These are phyloP conservation scores for Aspergillus thermomutatus DNA, from an alignment of 2,329 filamentous ascomycete genomes.

Conservation along the genomic window DNA sequence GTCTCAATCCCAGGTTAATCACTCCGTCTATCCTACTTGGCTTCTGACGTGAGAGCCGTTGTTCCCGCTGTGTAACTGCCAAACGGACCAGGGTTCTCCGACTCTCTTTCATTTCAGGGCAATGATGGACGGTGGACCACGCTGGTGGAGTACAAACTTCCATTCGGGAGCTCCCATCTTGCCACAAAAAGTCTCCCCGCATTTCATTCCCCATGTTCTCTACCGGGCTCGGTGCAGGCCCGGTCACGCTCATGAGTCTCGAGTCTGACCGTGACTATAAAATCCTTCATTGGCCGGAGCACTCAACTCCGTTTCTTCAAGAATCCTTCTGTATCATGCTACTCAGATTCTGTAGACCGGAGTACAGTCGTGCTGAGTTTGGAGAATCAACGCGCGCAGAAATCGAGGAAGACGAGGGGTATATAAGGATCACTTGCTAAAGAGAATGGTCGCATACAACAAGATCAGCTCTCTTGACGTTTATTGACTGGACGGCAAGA, in stretches of 20 bases:
- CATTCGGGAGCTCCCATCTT: neutral
- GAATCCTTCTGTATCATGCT: neutral
- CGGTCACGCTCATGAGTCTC: neutral
- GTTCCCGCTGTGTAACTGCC: neutral
- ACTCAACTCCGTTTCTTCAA: constrained; percentile 11
- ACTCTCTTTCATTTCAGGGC: neutral
- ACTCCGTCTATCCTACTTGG: neutral
- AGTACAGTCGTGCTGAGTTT: neutral
- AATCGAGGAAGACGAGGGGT: neutral
- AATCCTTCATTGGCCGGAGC: constrained; percentile 12
- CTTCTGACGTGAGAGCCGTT: neutral
- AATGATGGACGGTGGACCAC: neutral
- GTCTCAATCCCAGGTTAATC: neutral
- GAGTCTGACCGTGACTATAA: neutral
- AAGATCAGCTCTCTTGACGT: neutral
- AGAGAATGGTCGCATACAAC: neutral
- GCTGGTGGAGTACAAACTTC: neutral
- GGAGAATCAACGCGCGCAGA: neutral
- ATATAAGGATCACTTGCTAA: neutral
- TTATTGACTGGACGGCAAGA: neutral
- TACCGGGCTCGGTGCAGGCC: neutral
- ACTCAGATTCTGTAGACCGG: neutral
- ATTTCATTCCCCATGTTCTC: neutral
- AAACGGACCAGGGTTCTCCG: neutral
- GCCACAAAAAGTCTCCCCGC: neutral